Evolutionary conservation across 345 rosid species (phyloP), one percentile per base, ranked within the genome.

Genomic region (Alliaria petiolata): DNA sequence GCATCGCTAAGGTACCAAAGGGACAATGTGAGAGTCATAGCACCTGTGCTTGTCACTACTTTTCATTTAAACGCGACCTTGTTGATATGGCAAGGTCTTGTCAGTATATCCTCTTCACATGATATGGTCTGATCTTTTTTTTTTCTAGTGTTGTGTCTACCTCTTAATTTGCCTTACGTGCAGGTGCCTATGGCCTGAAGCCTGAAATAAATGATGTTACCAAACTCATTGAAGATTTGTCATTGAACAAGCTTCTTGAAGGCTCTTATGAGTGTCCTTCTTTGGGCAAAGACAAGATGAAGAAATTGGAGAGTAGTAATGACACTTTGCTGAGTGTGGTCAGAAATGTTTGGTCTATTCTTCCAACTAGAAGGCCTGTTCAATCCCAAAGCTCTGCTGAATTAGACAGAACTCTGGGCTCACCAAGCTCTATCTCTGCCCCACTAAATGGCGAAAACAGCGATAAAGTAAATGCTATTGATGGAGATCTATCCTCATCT

Each of bases 131-230:
- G 46, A 25, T 49, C 16, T 53, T 26, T 16, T 44, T n/a, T n/a
- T 16, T 30, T 33, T 19, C 25, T 40, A 38, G 15, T 63, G 16
- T 50, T 50, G 14, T 30, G 36, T 45, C 31, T 31, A 22, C 50
- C 44, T 54, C 51, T 8, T 52, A 28, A 71, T 59, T 46, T 67
- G 51, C 25, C 35, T 78, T 62, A 5, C 20, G 28, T 58, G 60
- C 90, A 91, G 99, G 96, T 65, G 67, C 81, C 25, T 88, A 86
- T 82, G 99, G 96, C 64, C 72, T 91, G 85, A 95, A 91, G 87
- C 79, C 92, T 20, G 95, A 85, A 69, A 70, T 82, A 63, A 74
- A 75, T 35, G 97, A 91, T 64, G 71, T 91, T 68, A 85, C 93
- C 39, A 81, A 88, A 78, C 95, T 83, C 74, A 58, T 88, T 12